A percentile compares a stretch with the other conserved stretches of the same genome.
Conservation (phyloP, 192 early-diverging fungal genomes). For the Chytriomyces hyalinus region DNA sequence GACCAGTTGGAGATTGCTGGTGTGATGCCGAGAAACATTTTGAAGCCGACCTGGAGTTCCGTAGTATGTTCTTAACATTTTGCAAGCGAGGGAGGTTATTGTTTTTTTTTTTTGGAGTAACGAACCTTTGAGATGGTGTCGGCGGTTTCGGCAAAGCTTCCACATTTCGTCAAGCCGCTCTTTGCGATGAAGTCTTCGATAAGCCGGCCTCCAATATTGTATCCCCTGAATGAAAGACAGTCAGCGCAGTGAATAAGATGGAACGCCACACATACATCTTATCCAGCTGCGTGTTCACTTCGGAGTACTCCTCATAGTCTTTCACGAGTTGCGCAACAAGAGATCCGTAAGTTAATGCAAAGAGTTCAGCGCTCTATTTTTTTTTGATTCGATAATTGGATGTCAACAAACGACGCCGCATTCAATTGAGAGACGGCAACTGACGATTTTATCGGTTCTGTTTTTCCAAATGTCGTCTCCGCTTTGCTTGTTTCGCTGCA, state of each 20-base stretch:
- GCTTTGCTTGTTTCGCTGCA: slow-evolving; percentile 26
- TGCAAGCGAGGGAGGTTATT: slow-evolving; percentile 3
- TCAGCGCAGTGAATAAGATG: slow-evolving; percentile 10
- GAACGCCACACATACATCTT: slow-evolving; percentile 75
- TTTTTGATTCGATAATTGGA: background rate
- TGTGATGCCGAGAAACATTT: slow-evolving; percentile 91
- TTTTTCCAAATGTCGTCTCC: slow-evolving; percentile 97
- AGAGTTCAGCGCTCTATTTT: slow-evolving; percentile 86
- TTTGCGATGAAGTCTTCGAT: slow-evolving; percentile 97
- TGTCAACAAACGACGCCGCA: background rate
- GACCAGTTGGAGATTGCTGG: slow-evolving; percentile 85
- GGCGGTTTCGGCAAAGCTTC: slow-evolving; percentile 88
- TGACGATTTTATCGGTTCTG: slow-evolving; percentile 92
- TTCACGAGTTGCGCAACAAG: slow-evolving; percentile 92
- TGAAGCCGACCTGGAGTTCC: slow-evolving; percentile 80
- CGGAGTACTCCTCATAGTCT: slow-evolving; percentile 88
- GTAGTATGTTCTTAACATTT: background rate
- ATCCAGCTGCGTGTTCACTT: slow-evolving; percentile 96
- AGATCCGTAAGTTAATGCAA: slow-evolving; percentile 97
- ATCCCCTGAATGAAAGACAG: slow-evolving; percentile 70
- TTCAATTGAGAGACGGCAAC: slow-evolving; percentile 13
- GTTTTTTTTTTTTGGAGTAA: slow-evolving; percentile 6
- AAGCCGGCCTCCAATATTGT: slow-evolving; percentile 93
- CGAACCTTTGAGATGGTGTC: slow-evolving; percentile 92
- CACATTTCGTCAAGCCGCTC: slow-evolving; percentile 77